Evolutionary conservation across 148 eudicot genomes (phyloP).

Genomic region (Chenopodium suecicum): DNA sequence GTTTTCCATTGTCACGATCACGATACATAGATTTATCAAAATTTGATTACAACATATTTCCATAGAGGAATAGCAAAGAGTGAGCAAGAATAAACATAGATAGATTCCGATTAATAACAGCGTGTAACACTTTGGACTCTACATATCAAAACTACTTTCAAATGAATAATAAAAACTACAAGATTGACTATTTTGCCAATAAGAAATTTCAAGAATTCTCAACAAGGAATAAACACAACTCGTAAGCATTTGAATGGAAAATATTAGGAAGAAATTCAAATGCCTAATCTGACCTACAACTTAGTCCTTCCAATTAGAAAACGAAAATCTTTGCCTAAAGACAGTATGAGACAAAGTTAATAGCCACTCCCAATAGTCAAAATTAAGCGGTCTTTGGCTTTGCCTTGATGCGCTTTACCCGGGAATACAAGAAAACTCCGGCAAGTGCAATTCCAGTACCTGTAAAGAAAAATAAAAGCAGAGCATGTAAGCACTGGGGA

Average conservation of each 20-base stretch:
- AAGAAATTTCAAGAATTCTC: neutral
- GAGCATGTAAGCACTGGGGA: neutral
- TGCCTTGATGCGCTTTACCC: constrained; percentile 67
- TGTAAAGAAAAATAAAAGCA: constrained; percentile 20
- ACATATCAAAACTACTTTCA: neutral
- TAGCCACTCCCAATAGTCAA: neutral
- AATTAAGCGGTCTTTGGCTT: constrained; percentile 64
- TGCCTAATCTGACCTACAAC: constrained; percentile 21
- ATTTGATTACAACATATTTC: too few relatives aligned
- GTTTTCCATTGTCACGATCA: neutral
- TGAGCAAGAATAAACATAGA: neutral
- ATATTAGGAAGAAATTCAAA: constrained; percentile 4
- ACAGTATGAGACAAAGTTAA: constrained; percentile 1
- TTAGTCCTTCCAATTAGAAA: neutral
- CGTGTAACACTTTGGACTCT: neutral
- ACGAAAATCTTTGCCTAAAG: constrained; percentile 12
- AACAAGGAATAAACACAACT: constrained; percentile 1
- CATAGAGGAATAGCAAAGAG: neutral
- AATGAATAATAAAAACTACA: neutral
- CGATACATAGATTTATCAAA: neutral
- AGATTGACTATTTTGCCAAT: constrained; percentile 2
- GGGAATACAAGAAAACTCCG: constrained; percentile 90
- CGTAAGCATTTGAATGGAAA: constrained; percentile 13
- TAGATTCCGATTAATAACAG: neutral
- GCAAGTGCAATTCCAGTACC: constrained; percentile 92